Evolutionary conservation across 2,329 filamentous ascomycete genomes (phyloP).

Genomic region (Cytospora leucostoma): DNA sequence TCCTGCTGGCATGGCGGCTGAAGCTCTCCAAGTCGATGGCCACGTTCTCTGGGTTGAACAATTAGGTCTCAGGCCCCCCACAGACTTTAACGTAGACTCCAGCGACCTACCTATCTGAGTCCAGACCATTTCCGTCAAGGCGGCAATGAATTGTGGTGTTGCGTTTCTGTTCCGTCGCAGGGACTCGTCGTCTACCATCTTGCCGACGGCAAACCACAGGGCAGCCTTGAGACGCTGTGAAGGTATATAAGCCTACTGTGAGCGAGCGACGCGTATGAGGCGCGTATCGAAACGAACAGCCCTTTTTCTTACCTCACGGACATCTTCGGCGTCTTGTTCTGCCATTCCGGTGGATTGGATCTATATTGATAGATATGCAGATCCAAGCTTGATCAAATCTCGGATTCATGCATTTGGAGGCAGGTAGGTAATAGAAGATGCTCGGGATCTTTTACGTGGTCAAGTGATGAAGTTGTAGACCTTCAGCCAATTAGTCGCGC

Average conservation of each 20-base stretch:
- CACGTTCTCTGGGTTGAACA: slow-evolving; percentile 50
- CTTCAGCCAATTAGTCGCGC: no score
- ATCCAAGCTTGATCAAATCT: not conserved
- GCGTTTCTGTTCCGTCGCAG: slow-evolving; percentile 75
- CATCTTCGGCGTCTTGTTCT: slow-evolving; percentile 36
- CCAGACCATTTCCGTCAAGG: slow-evolving; percentile 84
- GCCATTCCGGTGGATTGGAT: slow-evolving; percentile 32
- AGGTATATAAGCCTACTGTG: not conserved
- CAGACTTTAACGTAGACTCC: not conserved
- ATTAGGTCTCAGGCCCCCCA: not conserved
- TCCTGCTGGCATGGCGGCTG: slow-evolving; percentile 75
- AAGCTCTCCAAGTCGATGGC: slow-evolving; percentile 59
- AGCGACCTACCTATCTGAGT: slow-evolving; percentile 72
- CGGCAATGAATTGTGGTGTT: slow-evolving; percentile 87
- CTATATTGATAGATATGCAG: not conserved
- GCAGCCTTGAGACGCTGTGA: slow-evolving; percentile 76
- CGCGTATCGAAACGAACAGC: not conserved
- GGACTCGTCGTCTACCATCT: slow-evolving; percentile 85
- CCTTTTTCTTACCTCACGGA: slow-evolving; percentile 33
- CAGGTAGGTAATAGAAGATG: not conserved
- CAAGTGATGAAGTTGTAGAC: not conserved
- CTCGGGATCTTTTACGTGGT: not conserved
- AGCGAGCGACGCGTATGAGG: slow-evolving; percentile 16
- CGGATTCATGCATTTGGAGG: not conserved
- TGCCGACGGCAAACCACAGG: slow-evolving; percentile 80